Conservation (phyloP, 73 alveolate species). For the Tetrahymena borealis region DNA sequence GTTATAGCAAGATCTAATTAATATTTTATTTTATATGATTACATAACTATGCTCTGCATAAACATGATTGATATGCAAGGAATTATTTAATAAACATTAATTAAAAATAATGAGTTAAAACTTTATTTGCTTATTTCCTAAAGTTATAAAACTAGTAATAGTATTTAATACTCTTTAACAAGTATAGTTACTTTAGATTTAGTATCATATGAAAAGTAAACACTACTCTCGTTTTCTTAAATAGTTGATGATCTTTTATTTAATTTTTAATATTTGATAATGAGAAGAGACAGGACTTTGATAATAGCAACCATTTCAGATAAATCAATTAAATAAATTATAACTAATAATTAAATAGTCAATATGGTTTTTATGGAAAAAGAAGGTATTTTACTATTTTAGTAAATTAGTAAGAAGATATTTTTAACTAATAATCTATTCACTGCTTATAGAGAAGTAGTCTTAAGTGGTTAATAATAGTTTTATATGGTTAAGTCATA, state of each 20-base stretch:
- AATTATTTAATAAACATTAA: not conserved
- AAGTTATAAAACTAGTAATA: not conserved
- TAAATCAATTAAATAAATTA: not conserved
- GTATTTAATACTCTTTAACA: not conserved
- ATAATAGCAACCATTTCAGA: not conserved
- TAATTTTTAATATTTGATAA: not conserved
- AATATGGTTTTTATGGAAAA: not conserved
- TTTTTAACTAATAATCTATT: not conserved
- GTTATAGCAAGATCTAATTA: not conserved
- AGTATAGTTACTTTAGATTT: not conserved
- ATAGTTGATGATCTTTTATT: not conserved
- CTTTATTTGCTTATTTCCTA: not conserved
- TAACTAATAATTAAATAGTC: not conserved
- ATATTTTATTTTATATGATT: not conserved
- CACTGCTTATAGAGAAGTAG: not conserved
- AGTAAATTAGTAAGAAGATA: not conserved
- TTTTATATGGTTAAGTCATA: not conserved
- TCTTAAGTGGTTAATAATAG: not conserved
- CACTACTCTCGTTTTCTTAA: not conserved
- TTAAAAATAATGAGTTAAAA: not conserved
- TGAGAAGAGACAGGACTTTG: not conserved
- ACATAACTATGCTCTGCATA: not conserved
- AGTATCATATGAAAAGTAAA: not conserved
- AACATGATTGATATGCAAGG: not conserved
- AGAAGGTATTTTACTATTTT: not conserved